These are phyloP conservation scores for Aspergillus costaricaensis DNA, from an alignment of 2,329 filamentous ascomycete genomes.

Conservation along the genomic window DNA sequence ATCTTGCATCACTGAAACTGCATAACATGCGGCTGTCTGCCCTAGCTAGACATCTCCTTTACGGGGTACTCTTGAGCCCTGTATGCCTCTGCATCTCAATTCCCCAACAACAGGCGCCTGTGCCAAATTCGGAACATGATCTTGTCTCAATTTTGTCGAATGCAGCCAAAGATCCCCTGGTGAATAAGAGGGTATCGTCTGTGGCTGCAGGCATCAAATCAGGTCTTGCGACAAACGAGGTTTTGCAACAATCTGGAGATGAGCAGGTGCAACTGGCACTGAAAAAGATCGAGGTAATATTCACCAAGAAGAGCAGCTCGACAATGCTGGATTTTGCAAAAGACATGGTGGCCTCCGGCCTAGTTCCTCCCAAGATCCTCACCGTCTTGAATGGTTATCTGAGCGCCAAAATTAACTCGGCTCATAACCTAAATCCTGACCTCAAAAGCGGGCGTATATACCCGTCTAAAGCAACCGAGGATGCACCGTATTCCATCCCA, in stretches of 20 bases:
- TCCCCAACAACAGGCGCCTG: not conserved
- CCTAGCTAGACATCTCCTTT: not conserved
- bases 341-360: constrained; percentile 13
- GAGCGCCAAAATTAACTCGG: constrained; percentile 19
- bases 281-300: constrained; percentile 6
- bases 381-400: constrained; percentile 20
- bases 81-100: not conserved
- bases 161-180: constrained; percentile 1
- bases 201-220: not conserved
- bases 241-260: not conserved
- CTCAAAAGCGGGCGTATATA: constrained; percentile 13
- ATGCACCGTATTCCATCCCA: constrained; percentile 53
- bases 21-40: not conserved
- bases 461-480: constrained; percentile 30
- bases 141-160: constrained; percentile 7
- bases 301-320: not conserved
- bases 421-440: constrained; percentile 17
- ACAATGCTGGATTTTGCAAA: constrained; percentile 9
- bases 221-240: not conserved
- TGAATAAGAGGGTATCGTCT: not conserved
- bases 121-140: not conserved
- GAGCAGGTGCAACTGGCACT: constrained; percentile 1
- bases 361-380: constrained; percentile 19
- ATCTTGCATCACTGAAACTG: not conserved
- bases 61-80: not conserved